Conservation (phyloP, 805 yeast genomes). For the Wickerhamiella brachini region DNA sequence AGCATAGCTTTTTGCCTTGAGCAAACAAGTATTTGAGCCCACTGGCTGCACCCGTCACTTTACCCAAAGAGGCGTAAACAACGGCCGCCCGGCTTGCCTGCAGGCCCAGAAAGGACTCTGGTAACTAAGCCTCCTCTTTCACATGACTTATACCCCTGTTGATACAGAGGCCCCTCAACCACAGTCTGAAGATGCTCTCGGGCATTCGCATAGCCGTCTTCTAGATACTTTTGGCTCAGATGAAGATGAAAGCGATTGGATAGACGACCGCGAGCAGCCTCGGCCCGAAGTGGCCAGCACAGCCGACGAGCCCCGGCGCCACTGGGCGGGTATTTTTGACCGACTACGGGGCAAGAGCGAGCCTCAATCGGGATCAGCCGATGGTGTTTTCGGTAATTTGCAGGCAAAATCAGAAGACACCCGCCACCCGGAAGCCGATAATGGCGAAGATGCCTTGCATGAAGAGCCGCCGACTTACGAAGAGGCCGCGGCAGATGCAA, state of each 20-base stretch:
- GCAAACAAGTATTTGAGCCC: no score
- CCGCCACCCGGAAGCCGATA: slow-evolving; percentile 12
- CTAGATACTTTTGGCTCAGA: slow-evolving; percentile 15
- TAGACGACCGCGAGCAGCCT: slow-evolving; percentile 5
- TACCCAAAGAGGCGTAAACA: no score
- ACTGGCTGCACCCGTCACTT: no score
- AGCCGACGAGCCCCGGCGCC: background rate
- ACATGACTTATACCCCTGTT: background rate
- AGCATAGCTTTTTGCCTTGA: no score
- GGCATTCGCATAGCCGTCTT: slow-evolving; percentile 8
- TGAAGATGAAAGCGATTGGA: slow-evolving; percentile 10
- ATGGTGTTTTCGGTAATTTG: slow-evolving; percentile 87
- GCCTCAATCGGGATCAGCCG: slow-evolving; percentile 27
- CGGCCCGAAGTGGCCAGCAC: background rate
- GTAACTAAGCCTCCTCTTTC: background rate
- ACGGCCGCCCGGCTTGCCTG: no score
- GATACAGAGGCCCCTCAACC: background rate
- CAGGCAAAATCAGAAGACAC: slow-evolving; percentile 70
- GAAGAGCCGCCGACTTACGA: slow-evolving; percentile 79
- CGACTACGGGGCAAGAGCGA: slow-evolving; percentile 1
- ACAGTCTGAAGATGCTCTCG: background rate
- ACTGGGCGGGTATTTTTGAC: background rate
- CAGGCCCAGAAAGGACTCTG: background rate
- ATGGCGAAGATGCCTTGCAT: slow-evolving; percentile 22
- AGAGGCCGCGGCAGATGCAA: slow-evolving; percentile 85